Base-by-base conservation (phyloP, 139 green algal species). In the Tetradesmus obliquus region DNA sequence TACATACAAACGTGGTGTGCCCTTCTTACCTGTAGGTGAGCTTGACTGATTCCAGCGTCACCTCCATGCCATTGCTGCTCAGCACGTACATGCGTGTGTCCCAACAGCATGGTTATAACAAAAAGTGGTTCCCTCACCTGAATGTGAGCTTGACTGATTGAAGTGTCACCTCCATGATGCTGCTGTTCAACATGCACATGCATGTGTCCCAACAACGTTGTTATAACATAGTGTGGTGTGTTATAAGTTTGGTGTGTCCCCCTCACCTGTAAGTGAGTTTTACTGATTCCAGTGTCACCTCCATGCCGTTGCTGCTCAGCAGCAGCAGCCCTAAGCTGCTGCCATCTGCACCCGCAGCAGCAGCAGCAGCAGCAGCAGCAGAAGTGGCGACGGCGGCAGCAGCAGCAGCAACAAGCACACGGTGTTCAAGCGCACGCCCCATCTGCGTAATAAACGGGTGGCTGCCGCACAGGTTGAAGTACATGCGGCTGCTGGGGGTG, bases 301-400 rank as follows among this genome's bases (percentile, higher is more conserved):
- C 87, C 87, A 91, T 91, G 45, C 87, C 87, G 10, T 91, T 91
- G 71, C 72, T 85, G 87, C 85, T 91, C 10, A 91, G 72, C 32
- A 89, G 84, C 13, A 89, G 79, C 62, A 89, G 58, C 54, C 84
- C 84, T 19, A 62, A 80, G 3, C 62, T 12, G 13, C 13, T 45
- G 13, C 84, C 84, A 51, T 89, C 84, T 89, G 84, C 84, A 82
- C 5, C n/a, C 17, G 55, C 83, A 88, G 55, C n/a, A 51, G 22
- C 83, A 74, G 7, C 20, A 13, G 17, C 17, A 24, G 45, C n/a
- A 17, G 15, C 82, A n/a, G 54, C 32, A 45, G 32, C 32, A 45
- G 32, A 0, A 45, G 32, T 45, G 32, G 32, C 57, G 8, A 66
- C 7, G 57, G 8, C 57, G 8, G 8, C 57, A 66, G 57, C 57